phyloP scores from a whole-genome alignment of 2,329 filamentous ascomycete genomes.

The Cladosporium sp. region DNA sequence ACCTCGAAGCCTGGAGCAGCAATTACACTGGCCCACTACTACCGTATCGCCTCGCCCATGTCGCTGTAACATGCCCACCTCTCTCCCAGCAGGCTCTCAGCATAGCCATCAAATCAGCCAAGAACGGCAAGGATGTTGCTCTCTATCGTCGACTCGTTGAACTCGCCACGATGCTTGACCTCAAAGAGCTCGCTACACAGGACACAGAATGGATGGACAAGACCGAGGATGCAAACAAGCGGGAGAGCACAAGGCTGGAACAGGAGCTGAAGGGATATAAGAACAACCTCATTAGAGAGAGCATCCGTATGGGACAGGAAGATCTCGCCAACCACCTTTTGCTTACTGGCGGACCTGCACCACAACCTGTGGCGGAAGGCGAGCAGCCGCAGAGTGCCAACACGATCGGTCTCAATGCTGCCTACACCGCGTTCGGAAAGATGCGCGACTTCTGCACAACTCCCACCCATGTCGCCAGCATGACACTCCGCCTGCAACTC shows the following conservation, averaged over 20 bases:
- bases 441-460: constrained; percentile 91
- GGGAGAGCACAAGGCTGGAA: constrained; percentile 72
- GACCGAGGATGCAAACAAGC: constrained; percentile 61
- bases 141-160: constrained; percentile 67
- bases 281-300: constrained; percentile 96
- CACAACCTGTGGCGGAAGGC: background rate
- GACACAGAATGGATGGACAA: constrained; percentile 73
- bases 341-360: constrained; percentile 55
- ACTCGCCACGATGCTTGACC: constrained; percentile 60
- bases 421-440: constrained; percentile 71
- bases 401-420: constrained; percentile 55
- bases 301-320: constrained; percentile 87
- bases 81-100: constrained; percentile 77
- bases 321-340: constrained; percentile 84
- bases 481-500: constrained; percentile 72
- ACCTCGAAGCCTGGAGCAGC: constrained; percentile 82
- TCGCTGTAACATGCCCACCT: constrained; percentile 71
- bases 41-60: constrained; percentile 73
- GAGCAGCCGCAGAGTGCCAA: constrained; percentile 21
- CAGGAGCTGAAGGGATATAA: constrained; percentile 85
- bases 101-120: constrained; percentile 69
- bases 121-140: constrained; percentile 65
- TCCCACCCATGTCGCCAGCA: constrained; percentile 75
- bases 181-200: constrained; percentile 60
- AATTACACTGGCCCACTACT: constrained; percentile 84